Base-by-base conservation (phyloP, 2,329 filamentous ascomycete genomes). In the Macrophomina tecta region DNA sequence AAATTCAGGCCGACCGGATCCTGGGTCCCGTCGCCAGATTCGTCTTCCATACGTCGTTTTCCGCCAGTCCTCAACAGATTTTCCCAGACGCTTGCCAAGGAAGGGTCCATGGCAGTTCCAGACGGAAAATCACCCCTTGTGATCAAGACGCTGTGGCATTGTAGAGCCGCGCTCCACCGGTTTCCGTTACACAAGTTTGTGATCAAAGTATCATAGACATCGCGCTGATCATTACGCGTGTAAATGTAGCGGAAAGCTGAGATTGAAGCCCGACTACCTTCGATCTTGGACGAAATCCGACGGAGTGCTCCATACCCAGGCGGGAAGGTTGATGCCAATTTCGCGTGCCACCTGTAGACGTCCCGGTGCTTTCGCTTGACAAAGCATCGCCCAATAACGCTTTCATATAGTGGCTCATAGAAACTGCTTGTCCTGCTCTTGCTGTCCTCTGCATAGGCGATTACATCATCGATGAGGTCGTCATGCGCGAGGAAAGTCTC, bases 341-440 rank as follows among this genome's bases (percentile, higher is more conserved):
- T 66, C 12, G 30, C 28, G 51, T 68, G 67, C 67, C 55, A 62
- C 30, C 38, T 18, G 23, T 66, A 53, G 45, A 55, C 32, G 16
- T 65, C 40, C n/a, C 64, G 16, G 66, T 68, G 16, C 68, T 52
- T 28, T 5, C 16, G 16, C 32, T 61, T 51, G 38, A 68, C 68
- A 36, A 79, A 74, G 75, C 75, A 78, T 48, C 82, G 72, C 40
- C 77, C 75, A 62, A 88, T 76, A 68, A 86, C 73, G 11, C 73
- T 71, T 16, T 72, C 70, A 71, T 87, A 86, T 0, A 87, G 72
- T 18, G 68, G 70, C 16, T 73, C 70, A 65, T 77, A 77, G 6
- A 69, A 68, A 11, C 72, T 65, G 23, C 80, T 80, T 14, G 78
- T 80, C 14, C 70, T 71, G 11, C 75, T 70, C 67, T 80, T 77